Conservation (phyloP, 495 filamentous ascomycete genomes). For the Talaromyces stipitatus region DNA sequence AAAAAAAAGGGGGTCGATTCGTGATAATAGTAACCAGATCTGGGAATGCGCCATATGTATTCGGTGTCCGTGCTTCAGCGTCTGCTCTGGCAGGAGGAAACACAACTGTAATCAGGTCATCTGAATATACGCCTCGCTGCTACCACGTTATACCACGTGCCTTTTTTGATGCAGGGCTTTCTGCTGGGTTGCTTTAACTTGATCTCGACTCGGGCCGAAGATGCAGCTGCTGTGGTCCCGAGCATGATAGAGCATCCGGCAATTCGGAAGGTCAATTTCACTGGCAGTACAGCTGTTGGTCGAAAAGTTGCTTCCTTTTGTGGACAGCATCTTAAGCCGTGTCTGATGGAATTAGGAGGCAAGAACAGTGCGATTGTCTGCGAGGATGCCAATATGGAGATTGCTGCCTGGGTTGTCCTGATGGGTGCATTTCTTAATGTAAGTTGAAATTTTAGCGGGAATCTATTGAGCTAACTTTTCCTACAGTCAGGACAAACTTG, state of each 20-base stretch:
- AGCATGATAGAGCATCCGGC: slow-evolving; percentile 48
- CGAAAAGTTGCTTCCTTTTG: slow-evolving; percentile 47
- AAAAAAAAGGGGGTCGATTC: background rate
- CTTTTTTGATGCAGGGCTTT: slow-evolving; percentile 66
- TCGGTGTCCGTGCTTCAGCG: slow-evolving; percentile 58
- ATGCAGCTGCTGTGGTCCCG: slow-evolving; percentile 47
- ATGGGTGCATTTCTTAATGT: slow-evolving; percentile 39
- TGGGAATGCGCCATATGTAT: slow-evolving; percentile 52
- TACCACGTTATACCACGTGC: slow-evolving; percentile 65
- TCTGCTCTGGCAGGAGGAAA: slow-evolving; percentile 77
- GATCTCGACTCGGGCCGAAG: slow-evolving; percentile 40
- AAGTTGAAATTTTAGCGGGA: background rate
- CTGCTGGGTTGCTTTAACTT: slow-evolving; percentile 48
- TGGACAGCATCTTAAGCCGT: slow-evolving; percentile 48
- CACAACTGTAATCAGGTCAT: slow-evolving; percentile 67
- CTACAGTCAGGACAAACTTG: slow-evolving; percentile 67
- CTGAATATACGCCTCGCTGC: slow-evolving; percentile 67
- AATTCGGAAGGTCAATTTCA: slow-evolving; percentile 56
- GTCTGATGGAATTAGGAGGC: slow-evolving; percentile 56
- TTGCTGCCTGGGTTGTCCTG: slow-evolving; percentile 41
- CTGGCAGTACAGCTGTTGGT: slow-evolving; percentile 49
- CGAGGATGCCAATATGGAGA: slow-evolving; percentile 46
- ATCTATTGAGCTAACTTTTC: background rate
- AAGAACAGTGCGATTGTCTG: slow-evolving; percentile 54
- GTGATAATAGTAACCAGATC: background rate